phyloP scores from a whole-genome alignment of 2,329 filamentous ascomycete genomes.

The Aspergillus calidoustus region DNA sequence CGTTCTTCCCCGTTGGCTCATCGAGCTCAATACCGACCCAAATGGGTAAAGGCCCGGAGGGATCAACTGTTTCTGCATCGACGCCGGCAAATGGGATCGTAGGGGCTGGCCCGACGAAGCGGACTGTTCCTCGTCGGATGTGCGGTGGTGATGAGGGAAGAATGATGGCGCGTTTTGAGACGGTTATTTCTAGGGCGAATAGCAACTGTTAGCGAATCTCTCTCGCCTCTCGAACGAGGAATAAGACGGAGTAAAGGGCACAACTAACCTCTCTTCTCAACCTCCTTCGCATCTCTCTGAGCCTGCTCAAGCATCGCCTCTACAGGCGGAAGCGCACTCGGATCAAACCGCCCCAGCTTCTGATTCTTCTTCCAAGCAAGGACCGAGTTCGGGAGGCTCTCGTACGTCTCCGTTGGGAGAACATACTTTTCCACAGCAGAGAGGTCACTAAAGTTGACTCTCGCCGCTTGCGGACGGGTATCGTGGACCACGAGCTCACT shows the following conservation, averaged over 20 bases:
- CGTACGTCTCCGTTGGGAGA: constrained; percentile 85
- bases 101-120: constrained; percentile 48
- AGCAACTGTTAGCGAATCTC: background rate
- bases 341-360: constrained; percentile 95
- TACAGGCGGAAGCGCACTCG: constrained; percentile 74
- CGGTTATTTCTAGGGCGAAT: constrained; percentile 43
- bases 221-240: background rate
- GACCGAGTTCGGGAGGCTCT: constrained; percentile 82
- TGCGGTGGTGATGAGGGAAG: constrained; percentile 49
- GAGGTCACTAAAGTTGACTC: constrained; percentile 80
- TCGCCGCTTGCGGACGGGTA: constrained; percentile 73
- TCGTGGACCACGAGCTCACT: constrained; percentile 67
- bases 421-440: constrained; percentile 86
- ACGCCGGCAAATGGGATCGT: constrained; percentile 44
- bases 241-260: background rate
- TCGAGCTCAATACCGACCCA: constrained; percentile 67
- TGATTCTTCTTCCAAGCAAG: constrained; percentile 95
- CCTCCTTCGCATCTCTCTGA: constrained; percentile 61
- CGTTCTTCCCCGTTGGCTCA: constrained; percentile 69
- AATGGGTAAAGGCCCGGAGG: constrained; percentile 36
- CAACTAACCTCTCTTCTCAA: constrained; percentile 67
- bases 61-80: constrained; percentile 21
- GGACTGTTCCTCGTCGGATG: constrained; percentile 49
- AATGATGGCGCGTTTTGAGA: constrained; percentile 49
- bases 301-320: constrained; percentile 72